A percentile compares a stretch with the other conserved stretches of the same genome.
These are phyloP conservation scores for Gentiana straminea DNA, from an alignment of 257 asterid species.

Conservation along the genomic window DNA sequence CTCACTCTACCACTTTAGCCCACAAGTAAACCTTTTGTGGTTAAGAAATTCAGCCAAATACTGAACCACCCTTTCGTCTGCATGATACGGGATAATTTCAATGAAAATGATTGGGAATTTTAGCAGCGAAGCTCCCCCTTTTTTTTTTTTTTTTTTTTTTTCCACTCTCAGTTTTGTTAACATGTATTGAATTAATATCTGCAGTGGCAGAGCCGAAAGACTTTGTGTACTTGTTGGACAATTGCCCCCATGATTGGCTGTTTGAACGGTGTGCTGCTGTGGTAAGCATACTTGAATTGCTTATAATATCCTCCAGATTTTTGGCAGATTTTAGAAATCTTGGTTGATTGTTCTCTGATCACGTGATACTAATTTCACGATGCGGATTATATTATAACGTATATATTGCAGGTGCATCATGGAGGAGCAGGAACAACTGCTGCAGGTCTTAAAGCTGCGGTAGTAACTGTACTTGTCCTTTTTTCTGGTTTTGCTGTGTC, in stretches of 20 bases:
- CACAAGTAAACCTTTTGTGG: no score
- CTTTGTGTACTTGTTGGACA: slow-evolving; percentile 57
- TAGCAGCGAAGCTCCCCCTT: background rate
- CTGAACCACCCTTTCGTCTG: no score
- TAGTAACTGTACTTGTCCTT: slow-evolving; percentile 28
- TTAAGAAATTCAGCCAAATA: no score
- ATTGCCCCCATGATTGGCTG: slow-evolving; percentile 94
- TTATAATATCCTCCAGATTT: background rate
- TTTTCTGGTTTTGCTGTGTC: background rate
- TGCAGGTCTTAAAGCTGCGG: slow-evolving; percentile 93
- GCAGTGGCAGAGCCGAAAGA: slow-evolving; percentile 72
- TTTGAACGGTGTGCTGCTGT: slow-evolving; percentile 77
- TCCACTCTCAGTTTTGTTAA: background rate
- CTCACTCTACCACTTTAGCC: no score
- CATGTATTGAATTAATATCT: no score
- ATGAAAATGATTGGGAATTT: no score
- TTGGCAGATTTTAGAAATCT: no score
- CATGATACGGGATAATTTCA: no score
- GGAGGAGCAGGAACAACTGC: slow-evolving; percentile 99
- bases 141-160: background rate
- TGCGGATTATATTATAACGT: no score
- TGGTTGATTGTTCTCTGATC: no score
- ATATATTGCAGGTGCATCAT: slow-evolving; percentile 61
- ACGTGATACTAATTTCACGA: no score
- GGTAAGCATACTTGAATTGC: slow-evolving; percentile 25